phyloP scores from a whole-genome alignment of 371 early-diverging fungal species.

The Mucor mucedo region DNA sequence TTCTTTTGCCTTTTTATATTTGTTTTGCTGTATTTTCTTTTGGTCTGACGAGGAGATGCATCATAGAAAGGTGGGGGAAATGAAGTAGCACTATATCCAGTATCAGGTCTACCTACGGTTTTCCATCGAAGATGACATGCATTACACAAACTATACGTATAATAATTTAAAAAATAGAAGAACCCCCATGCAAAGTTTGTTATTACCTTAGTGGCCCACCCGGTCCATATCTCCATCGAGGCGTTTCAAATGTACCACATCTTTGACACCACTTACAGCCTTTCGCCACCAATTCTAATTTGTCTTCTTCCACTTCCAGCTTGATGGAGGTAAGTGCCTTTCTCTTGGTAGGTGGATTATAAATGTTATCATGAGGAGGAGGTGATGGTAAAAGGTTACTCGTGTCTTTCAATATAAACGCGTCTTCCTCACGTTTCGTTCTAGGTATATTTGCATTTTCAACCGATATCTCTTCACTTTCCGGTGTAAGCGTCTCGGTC shows the following conservation, averaged over 20 bases:
- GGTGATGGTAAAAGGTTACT: background rate
- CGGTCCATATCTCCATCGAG: conserved; percentile 32
- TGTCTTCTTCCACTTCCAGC: conserved; percentile 2
- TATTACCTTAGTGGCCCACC: conserved; percentile 30
- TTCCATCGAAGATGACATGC: conserved; percentile 48
- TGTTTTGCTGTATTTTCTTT: background rate
- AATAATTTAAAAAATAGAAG: background rate
- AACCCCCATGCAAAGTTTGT: background rate
- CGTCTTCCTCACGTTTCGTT: conserved; percentile 4
- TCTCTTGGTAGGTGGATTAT: background rate
- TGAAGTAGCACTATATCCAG: conserved; percentile 11
- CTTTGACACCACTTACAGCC: conserved; percentile 28
- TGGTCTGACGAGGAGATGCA: background rate
- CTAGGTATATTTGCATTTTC: background rate
- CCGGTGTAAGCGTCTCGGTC: background rate
- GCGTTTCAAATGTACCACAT: conserved; percentile 29
- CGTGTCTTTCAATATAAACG: background rate
- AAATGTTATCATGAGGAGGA: background rate
- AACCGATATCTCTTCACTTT: background rate
- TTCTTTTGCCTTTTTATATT: conserved; percentile 10
- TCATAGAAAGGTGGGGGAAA: conserved; percentile 22
- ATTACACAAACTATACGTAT: conserved; percentile 42
- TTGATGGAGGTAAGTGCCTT: background rate
- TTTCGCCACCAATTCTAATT: background rate
- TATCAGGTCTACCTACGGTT: conserved; percentile 9